Percentiles rank a stretch among this genome's conserved stretches.
Conservation (phyloP, 306 rosid species). For the Amphicarpaea edgeworthii region DNA sequence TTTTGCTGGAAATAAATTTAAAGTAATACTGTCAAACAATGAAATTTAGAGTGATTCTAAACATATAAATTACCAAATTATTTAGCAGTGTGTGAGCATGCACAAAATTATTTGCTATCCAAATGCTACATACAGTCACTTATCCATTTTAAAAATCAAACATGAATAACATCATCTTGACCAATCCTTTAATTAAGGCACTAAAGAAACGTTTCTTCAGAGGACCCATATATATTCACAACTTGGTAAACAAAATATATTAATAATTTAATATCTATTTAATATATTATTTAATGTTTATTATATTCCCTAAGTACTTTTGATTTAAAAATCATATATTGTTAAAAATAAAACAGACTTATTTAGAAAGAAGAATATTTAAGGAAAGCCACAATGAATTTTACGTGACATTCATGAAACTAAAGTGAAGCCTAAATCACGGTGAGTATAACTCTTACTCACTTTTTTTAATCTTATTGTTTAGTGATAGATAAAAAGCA, state of each 20-base stretch:
- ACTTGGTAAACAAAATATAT: background rate
- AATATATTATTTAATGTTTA: background rate
- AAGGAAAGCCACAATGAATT: background rate
- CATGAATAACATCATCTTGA: background rate
- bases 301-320: background rate
- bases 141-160: background rate
- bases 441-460: too few species aligned
- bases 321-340: background rate
- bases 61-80: background rate
- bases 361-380: background rate
- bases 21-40: background rate
- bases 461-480: conserved; percentile 25
- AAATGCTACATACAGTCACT: background rate
- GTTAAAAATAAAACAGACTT: background rate
- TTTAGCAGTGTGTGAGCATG: background rate
- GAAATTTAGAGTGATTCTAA: background rate
- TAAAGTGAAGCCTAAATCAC: background rate
- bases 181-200: conserved; percentile 4
- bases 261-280: background rate
- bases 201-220: background rate
- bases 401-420: background rate
- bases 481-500: background rate
- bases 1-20: background rate
- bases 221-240: background rate
- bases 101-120: background rate